phyloP scores from a whole-genome alignment of 2,329 filamentous ascomycete genomes.

The Calonectria pseudoturangicola region DNA sequence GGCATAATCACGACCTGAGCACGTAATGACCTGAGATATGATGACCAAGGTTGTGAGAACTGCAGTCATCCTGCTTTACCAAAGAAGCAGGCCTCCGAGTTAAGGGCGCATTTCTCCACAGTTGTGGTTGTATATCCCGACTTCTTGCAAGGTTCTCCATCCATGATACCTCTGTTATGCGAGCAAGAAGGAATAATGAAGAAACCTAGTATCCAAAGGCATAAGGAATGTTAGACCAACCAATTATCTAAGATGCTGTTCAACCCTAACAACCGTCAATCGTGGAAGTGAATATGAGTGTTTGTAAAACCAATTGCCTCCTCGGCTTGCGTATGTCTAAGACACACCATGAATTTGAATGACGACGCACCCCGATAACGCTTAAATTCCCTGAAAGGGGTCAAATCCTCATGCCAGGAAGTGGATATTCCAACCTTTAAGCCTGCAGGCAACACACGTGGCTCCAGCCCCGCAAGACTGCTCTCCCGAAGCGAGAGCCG shows the following conservation, averaged over 20 bases:
- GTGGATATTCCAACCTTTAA: not conserved
- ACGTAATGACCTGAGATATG: not conserved
- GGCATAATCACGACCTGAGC: not conserved
- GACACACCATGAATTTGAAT: not conserved
- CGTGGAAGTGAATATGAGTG: too few relatives aligned
- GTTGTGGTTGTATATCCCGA: too few relatives aligned
- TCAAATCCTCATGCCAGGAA: not conserved
- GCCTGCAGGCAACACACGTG: conserved; percentile 2
- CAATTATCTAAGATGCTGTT: not conserved
- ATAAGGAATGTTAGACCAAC: not conserved
- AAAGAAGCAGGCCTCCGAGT: not conserved
- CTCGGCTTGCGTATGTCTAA: not conserved
- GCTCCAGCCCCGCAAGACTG: not conserved
- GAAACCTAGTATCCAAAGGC: too few relatives aligned
- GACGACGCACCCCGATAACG: conserved; percentile 1
- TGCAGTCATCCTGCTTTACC: too few relatives aligned
- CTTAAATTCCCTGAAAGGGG: not conserved
- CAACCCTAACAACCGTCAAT: not conserved
- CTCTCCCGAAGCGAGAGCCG: not conserved
- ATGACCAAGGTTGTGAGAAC: not conserved
- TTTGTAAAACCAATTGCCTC: not conserved
- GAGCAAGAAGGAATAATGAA: not conserved
- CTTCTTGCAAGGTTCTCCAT: too few relatives aligned
- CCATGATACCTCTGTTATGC: not conserved
- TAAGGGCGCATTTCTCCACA: not conserved